A percentile compares a stretch with the other conserved stretches of the same genome.
Evolutionary conservation across 2,329 filamentous ascomycete genomes (phyloP).

Genomic region (Samsoniella hepiali): DNA sequence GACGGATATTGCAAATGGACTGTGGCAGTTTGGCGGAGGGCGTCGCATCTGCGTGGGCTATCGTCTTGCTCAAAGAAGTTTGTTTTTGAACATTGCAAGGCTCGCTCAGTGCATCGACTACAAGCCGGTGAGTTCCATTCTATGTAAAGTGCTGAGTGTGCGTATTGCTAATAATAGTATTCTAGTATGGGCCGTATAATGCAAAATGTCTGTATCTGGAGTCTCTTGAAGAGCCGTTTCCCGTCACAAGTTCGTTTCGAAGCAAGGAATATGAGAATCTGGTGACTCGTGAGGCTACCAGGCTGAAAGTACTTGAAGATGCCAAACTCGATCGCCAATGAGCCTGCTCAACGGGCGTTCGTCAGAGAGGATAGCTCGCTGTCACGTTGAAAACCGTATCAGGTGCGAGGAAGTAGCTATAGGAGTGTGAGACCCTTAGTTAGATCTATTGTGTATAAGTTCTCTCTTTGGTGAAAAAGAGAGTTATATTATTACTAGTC

Average conservation of each 20-base stretch:
- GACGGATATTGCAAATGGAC: conserved; percentile 22
- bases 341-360: neutral
- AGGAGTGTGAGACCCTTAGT: no score
- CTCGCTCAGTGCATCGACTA: conserved; percentile 27
- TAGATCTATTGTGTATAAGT: no score
- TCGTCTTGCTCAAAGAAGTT: conserved; percentile 25
- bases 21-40: conserved; percentile 29
- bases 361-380: neutral
- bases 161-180: neutral
- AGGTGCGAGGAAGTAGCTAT: no score
- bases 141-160: neutral
- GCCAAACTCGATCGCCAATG: neutral
- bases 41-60: conserved; percentile 26
- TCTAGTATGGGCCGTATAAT: conserved; percentile 17
- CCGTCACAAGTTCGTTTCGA: conserved; percentile 19
- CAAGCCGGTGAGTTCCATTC: conserved; percentile 14
- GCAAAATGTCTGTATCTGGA: conserved; percentile 17
- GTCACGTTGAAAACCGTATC: no score
- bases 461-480: no score
- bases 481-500: no score
- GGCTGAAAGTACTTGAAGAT: conserved; percentile 1
- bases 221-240: conserved; percentile 22
- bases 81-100: conserved; percentile 27
- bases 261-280: conserved; percentile 16
- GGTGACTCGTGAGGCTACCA: conserved; percentile 8